Evolutionary conservation across 768 basidiomycete species (phyloP).

Genomic region (Leccinum aurantiacum): DNA sequence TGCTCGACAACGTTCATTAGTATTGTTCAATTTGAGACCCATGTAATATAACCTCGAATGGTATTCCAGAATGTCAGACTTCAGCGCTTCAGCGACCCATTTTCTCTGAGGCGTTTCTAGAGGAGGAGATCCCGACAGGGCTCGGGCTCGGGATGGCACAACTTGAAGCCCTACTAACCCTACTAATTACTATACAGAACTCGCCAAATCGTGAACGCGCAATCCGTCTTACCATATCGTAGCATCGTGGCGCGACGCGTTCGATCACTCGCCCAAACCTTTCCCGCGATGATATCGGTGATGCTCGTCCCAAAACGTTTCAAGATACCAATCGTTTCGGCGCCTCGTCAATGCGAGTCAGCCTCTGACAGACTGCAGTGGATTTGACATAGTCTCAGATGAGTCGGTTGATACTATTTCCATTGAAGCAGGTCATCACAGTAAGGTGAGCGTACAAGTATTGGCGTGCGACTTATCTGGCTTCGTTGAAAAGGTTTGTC

Average conservation of each 20-base stretch:
- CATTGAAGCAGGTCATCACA: conserved; percentile 72
- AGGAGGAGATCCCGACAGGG: background rate
- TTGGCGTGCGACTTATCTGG: background rate
- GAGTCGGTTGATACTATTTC: conserved; percentile 71
- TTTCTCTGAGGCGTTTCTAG: background rate
- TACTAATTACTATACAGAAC: background rate
- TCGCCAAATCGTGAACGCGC: background rate
- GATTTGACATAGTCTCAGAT: background rate
- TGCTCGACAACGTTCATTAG: too few species aligned
- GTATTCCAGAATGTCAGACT: background rate
- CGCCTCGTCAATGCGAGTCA: conserved; percentile 73
- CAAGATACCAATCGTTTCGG: conserved; percentile 55
- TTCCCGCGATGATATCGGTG: background rate
- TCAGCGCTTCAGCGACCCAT: background rate
- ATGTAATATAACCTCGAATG: background rate
- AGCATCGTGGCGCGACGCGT: background rate
- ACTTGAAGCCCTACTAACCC: background rate
- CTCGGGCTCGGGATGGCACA: background rate
- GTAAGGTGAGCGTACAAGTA: conserved; percentile 51
- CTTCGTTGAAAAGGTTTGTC: background rate
- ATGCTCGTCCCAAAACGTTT: background rate
- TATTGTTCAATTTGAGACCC: background rate
- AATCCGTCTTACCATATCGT: background rate
- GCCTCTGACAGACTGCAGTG: conserved; percentile 30
- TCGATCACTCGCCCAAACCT: background rate